Base-by-base conservation (phyloP, 768 basidiomycete genomes). In the Xerocomellus intermedius region DNA sequence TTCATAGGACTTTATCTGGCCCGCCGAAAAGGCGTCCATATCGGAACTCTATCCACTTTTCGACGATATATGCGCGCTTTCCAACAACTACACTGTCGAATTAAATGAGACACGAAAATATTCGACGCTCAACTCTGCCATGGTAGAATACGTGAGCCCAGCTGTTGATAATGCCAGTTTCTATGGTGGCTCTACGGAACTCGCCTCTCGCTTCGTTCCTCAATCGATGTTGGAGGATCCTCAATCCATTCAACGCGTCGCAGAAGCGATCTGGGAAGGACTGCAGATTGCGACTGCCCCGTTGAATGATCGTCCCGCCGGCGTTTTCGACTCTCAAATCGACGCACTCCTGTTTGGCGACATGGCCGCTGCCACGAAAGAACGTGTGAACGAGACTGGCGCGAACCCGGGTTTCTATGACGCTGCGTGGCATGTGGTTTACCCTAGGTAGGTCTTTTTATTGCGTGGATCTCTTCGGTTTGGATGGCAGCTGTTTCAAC, bases 321-420 rank as follows among this genome's bases (percentile, higher is more conserved):
- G 52, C 13, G 41, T 50, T 0, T 50, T 51, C 28, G 21, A 45
- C 1, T 21, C 19, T 3, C 44, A 47, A 17, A 19, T 28, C 2
- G 26, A 39, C 6, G 47, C 37, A 1, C 35, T 50, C 19, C 16
- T 65, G 17, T 61, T 59, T n/a, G 63, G 56, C 4, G 48, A 53
- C 26, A 52, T 65, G 59, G 33, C 63, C 3, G 49, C 54, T 44
- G 54, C 42, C 17, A 59, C 48, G 14, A 50, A 36, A 5, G 46
- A 49, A 6, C 56, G 21, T 24, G 50, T 44, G 8, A 56, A 64
- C n/a, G 56, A 54, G 35, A 59, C 63, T 1, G 63, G 53, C 2
- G 63, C 60, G 1, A 64, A 65, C 35, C 64, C 64, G 13, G 60
- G 52, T 22, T 48, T 62, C 6, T 65, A 65, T 21, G 42, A 53